Percentiles rank a stretch among this genome's conserved stretches.
Evolutionary conservation across 768 basidiomycete species (phyloP).

Genomic region (Trametes cubensis): DNA sequence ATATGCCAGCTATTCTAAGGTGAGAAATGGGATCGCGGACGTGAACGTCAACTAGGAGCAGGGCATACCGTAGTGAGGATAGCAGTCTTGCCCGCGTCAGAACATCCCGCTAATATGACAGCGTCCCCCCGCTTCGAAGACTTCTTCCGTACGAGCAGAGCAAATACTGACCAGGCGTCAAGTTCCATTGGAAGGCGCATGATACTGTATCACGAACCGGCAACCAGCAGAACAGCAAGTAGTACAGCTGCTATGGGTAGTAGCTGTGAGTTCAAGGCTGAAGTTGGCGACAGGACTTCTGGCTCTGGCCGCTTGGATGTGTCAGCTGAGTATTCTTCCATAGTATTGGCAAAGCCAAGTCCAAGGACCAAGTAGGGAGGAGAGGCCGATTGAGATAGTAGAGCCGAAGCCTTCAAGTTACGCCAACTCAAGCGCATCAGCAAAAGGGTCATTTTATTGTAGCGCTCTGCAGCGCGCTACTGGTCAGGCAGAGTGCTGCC

Average conservation of each 20-base stretch:
- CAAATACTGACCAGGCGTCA: constrained; percentile 42
- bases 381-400: too few relatives aligned
- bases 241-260: constrained; percentile 46
- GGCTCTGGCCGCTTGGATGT: constrained; percentile 25
- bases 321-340: neutral
- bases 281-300: constrained; percentile 40
- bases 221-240: constrained; percentile 46
- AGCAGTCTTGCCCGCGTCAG: constrained; percentile 82
- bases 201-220: constrained; percentile 39
- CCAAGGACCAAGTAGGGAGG: too few relatives aligned
- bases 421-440: too few relatives aligned
- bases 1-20: constrained; percentile 58
- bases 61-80: constrained; percentile 67
- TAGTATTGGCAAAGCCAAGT: neutral
- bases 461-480: too few relatives aligned
- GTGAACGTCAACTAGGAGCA: neutral
- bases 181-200: neutral
- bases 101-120: constrained; percentile 75
- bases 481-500: too few relatives aligned
- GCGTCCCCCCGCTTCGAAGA: constrained; percentile 54
- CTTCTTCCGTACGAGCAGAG: constrained; percentile 47
- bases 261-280: constrained; percentile 43
- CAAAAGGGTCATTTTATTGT: too few relatives aligned
- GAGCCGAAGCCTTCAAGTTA: neutral
- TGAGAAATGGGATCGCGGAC: neutral